Evolutionary conservation across 306 rosid genomes (phyloP).

Genomic region (Morella rubra): DNA sequence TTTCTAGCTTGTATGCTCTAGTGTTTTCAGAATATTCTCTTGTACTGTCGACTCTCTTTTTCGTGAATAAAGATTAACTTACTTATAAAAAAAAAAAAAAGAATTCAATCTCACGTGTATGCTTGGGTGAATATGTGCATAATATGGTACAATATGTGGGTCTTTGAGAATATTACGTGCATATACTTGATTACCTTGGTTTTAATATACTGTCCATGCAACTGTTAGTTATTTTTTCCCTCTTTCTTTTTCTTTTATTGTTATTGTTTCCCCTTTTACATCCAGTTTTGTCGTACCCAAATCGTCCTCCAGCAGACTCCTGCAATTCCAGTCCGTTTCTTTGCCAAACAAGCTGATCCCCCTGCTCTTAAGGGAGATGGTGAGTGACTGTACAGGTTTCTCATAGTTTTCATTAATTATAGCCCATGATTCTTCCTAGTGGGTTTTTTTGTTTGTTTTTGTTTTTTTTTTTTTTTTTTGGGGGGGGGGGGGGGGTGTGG

Average conservation of each 20-base stretch:
- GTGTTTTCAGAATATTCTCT: too few species aligned
- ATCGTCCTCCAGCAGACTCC: conserved; percentile 56
- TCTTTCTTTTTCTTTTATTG: neutral
- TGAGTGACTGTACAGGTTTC: conserved; percentile 43
- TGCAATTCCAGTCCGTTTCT: conserved; percentile 72
- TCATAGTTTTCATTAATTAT: conserved; percentile 5
- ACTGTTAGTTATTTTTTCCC: neutral
- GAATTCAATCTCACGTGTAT: neutral
- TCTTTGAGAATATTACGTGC: neutral
- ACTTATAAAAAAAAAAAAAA: too few species aligned
- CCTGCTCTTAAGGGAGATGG: conserved; percentile 85
- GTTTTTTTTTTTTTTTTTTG: too few species aligned
- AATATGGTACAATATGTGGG: neutral
- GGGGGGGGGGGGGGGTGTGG: too few species aligned
- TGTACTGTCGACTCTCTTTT: too few species aligned
- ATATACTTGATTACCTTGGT: neutral
- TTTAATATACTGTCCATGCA: neutral
- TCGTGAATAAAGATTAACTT: too few species aligned
- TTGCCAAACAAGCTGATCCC: conserved; percentile 66
- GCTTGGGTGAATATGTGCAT: neutral
- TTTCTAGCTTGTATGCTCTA: too few species aligned
- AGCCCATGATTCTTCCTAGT: neutral
- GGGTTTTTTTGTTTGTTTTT: too few species aligned
- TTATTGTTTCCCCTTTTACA: conserved; percentile 6
- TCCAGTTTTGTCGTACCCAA: conserved; percentile 64